Evolutionary conservation across 2,329 filamentous ascomycete species (phyloP).

Genomic region (Podosphaera xanthii): DNA sequence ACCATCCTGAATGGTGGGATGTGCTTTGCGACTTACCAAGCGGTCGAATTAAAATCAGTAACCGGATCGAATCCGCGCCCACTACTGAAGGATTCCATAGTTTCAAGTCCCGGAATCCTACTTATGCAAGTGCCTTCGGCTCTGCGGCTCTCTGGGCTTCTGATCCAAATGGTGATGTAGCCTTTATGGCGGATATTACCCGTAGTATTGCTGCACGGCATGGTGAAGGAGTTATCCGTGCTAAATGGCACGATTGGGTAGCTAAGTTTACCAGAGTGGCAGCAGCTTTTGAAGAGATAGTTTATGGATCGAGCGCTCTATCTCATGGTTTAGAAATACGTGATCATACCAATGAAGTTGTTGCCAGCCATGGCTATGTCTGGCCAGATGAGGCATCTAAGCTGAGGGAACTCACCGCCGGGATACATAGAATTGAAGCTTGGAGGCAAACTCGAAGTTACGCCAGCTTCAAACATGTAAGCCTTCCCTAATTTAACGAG

Average conservation of each 20-base stretch:
- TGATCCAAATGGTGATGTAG: constrained; percentile 53
- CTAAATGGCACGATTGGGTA: constrained; percentile 91
- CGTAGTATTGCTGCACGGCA: constrained; percentile 66
- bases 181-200: constrained; percentile 73
- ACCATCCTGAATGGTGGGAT: constrained; percentile 97
- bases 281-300: constrained; percentile 82
- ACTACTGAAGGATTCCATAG: constrained; percentile 67
- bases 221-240: constrained; percentile 71
- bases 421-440: constrained; percentile 80
- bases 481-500: constrained; percentile 11
- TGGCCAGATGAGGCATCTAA: constrained; percentile 71
- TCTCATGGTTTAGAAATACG: constrained; percentile 62
- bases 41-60: constrained; percentile 85
- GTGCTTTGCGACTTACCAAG: constrained; percentile 79
- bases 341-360: constrained; percentile 30
- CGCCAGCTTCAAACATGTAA: constrained; percentile 76
- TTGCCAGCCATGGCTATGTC: constrained; percentile 77
- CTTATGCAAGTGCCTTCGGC: constrained; percentile 27
- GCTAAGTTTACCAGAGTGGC: constrained; percentile 79
- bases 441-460: constrained; percentile 94
- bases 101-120: constrained; percentile 61
- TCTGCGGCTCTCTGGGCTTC: constrained; percentile 13
- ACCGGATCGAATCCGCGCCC: constrained; percentile 57
- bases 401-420: constrained; percentile 69
- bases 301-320: constrained; percentile 79